These are phyloP conservation scores for Nannizziopsis arthrosporioides DNA, from an alignment of 2,329 filamentous ascomycete genomes.

Conservation along the genomic window DNA sequence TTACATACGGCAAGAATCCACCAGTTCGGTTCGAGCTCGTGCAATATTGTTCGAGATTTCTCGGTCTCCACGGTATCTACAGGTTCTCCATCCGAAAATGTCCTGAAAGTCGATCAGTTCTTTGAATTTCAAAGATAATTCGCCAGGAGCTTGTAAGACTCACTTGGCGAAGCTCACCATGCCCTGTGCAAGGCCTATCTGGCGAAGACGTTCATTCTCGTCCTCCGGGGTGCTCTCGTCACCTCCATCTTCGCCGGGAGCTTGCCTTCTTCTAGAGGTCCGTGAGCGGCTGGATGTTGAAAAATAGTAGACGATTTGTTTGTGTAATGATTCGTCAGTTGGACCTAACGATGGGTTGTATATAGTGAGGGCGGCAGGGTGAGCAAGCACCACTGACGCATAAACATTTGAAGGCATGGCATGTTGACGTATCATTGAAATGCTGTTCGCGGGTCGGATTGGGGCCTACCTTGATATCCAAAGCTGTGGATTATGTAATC, in stretches of 20 bases:
- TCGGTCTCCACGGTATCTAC: slow-evolving; percentile 86
- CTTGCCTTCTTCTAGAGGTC: slow-evolving; percentile 18
- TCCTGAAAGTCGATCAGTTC: slow-evolving; percentile 36
- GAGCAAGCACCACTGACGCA: slow-evolving; percentile 55
- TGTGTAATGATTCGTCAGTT: slow-evolving; percentile 58
- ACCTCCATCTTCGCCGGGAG: slow-evolving; percentile 19
- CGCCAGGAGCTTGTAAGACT: slow-evolving; percentile 16
- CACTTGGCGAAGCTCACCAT: slow-evolving; percentile 82
- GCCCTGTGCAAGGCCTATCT: slow-evolving; percentile 91
- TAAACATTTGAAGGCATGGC: slow-evolving; percentile 31
- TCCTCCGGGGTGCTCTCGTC: slow-evolving; percentile 40
- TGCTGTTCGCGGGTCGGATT: not conserved
- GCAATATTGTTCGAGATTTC: slow-evolving; percentile 68
- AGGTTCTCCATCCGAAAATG: slow-evolving; percentile 64
- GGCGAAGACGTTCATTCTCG: slow-evolving; percentile 74
- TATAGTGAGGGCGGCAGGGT: slow-evolving; percentile 81
- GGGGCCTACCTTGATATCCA: not conserved
- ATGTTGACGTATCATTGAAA: slow-evolving; percentile 7
- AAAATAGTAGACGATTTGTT: slow-evolving; percentile 91
- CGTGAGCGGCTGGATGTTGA: slow-evolving; percentile 35
- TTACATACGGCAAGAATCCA: slow-evolving; percentile 78
- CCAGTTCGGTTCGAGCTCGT: slow-evolving; percentile 83
- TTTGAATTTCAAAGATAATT: not conserved
- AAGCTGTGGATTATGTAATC: not conserved
- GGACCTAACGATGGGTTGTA: slow-evolving; percentile 77